Percentiles rank a stretch among this genome's conserved stretches.
Conservation (phyloP, 805 yeast species). For the Ogataea degrootiae region DNA sequence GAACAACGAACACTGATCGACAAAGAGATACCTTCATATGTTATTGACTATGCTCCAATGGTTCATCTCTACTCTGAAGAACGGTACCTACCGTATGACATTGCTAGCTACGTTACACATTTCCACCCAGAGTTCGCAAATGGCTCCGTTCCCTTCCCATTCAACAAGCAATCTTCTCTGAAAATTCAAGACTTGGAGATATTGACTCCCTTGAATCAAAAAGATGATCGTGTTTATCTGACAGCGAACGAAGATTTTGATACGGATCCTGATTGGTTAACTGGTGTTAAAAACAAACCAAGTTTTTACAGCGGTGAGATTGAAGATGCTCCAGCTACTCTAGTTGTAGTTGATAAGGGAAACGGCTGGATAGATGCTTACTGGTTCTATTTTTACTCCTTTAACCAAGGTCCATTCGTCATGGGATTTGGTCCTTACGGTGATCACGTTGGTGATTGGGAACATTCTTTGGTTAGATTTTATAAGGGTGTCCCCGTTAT, state of each 20-base stretch:
- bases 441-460: slow-evolving; percentile 98
- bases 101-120: slow-evolving; percentile 61
- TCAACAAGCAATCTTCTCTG: slow-evolving; percentile 2
- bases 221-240: slow-evolving; percentile 42
- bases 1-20: slow-evolving; percentile 35
- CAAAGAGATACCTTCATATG: slow-evolving; percentile 63
- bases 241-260: slow-evolving; percentile 70
- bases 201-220: slow-evolving; percentile 29
- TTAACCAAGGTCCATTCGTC: slow-evolving; percentile 92
- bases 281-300: slow-evolving; percentile 68
- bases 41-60: slow-evolving; percentile 63
- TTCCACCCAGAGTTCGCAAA: slow-evolving; percentile 53
- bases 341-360: slow-evolving; percentile 87
- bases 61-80: slow-evolving; percentile 90
- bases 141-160: slow-evolving; percentile 36
- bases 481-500: slow-evolving; percentile 73
- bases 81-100: slow-evolving; percentile 76
- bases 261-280: slow-evolving; percentile 75
- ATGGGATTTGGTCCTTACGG: slow-evolving; percentile 99
- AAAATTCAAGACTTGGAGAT: slow-evolving; percentile 30
- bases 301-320: slow-evolving; percentile 67
- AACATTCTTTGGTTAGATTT: slow-evolving; percentile 84
- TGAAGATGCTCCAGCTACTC: slow-evolving; percentile 69
- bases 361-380: slow-evolving; percentile 93
- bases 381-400: slow-evolving; percentile 95